Conservation (phyloP, 164 flowering plant species). For the Pachysandra terminalis region DNA sequence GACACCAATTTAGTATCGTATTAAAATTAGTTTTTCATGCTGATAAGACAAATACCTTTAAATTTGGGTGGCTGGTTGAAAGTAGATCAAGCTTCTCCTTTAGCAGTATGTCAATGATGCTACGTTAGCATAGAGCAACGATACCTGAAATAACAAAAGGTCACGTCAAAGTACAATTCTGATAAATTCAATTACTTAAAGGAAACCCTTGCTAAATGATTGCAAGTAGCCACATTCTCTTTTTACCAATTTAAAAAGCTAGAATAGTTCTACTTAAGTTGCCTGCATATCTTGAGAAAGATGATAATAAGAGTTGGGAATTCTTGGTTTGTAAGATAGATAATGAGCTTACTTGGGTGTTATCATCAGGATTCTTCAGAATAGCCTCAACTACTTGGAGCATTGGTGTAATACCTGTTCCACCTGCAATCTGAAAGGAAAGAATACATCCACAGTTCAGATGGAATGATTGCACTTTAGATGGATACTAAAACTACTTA, state of each 20-base stretch:
- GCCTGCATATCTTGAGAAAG: constrained; percentile 32
- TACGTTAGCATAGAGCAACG: constrained; percentile 81
- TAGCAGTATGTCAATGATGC: constrained; percentile 96
- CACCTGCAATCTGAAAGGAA: constrained; percentile 84
- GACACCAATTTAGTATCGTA: neutral
- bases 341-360: constrained; percentile 61
- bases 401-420: constrained; percentile 97
- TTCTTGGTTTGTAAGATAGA: neutral
- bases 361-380: constrained; percentile 91
- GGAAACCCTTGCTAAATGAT: too few relatives aligned
- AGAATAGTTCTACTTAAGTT: too few relatives aligned
- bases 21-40: neutral
- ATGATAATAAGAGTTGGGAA: constrained; percentile 2
- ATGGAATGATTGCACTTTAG: too few relatives aligned
- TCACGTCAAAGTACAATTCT: constrained; percentile 3
- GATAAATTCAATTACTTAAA: too few relatives aligned
- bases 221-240: neutral
- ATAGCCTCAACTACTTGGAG: constrained; percentile 95
- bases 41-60: constrained; percentile 54
- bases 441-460: constrained; percentile 19
- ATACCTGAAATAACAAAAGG: constrained; percentile 44
- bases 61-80: constrained; percentile 77
- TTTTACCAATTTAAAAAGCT: too few relatives aligned
- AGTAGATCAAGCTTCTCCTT: constrained; percentile 90
- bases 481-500: neutral